phyloP scores from a whole-genome alignment of 805 yeast species.

The Myxozyma geophila region DNA sequence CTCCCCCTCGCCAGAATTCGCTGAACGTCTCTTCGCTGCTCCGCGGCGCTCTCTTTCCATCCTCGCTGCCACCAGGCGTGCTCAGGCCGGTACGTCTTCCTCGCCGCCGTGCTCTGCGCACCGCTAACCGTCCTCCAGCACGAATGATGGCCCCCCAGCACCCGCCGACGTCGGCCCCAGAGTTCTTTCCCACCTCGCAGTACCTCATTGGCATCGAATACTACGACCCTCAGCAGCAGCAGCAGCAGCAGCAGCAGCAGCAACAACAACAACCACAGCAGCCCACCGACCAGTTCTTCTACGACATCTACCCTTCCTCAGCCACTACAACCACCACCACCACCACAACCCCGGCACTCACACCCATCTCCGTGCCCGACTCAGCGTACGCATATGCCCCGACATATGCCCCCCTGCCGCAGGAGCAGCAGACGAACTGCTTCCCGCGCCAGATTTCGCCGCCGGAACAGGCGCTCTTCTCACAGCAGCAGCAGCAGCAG shows the following conservation, averaged over 20 bases:
- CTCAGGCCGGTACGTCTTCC: not conserved
- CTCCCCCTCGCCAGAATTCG: too few species aligned
- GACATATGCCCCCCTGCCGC: not conserved
- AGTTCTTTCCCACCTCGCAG: not conserved
- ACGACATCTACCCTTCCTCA: not conserved
- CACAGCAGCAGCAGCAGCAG: constrained; percentile 5
- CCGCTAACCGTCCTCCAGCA: not conserved
- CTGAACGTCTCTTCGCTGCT: too few species aligned
- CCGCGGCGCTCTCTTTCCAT: too few species aligned
- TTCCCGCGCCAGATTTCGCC: not conserved
- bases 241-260: constrained; percentile 7
- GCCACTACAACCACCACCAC: not conserved
- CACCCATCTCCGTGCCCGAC: not conserved
- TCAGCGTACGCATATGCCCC: not conserved
- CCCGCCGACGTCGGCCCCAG: constrained; percentile 10
- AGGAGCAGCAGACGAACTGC: not conserved
- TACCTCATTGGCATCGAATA: not conserved
- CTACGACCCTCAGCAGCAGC: not conserved
- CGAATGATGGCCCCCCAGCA: constrained; percentile 15
- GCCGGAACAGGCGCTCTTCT: not conserved
- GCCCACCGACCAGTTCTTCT: not conserved
- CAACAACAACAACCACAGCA: constrained; percentile 14
- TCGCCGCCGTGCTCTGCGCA: not conserved
- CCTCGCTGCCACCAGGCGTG: too few species aligned
- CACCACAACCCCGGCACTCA: not conserved